Evolutionary conservation across 768 basidiomycete genomes (phyloP).

Genomic region (Lenzites betulinus): DNA sequence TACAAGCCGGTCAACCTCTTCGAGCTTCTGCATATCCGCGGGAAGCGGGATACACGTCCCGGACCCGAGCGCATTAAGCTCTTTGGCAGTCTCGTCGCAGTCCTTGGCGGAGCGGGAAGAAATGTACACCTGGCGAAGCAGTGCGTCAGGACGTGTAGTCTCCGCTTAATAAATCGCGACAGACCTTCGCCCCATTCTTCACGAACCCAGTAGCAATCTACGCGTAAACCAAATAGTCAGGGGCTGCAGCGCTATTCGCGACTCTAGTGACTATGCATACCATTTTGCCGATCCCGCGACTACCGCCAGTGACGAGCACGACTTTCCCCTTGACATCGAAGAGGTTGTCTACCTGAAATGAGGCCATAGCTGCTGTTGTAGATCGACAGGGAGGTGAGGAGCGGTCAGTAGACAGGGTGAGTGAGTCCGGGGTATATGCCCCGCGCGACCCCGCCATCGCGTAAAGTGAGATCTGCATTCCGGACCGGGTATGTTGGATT

Average conservation of each 20-base stretch:
- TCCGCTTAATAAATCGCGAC: not conserved
- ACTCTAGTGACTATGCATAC: slow-evolving; percentile 32
- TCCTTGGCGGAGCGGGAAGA: slow-evolving; percentile 56
- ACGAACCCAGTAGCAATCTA: slow-evolving; percentile 68
- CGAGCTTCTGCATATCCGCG: slow-evolving; percentile 54
- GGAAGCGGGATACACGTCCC: slow-evolving; percentile 56
- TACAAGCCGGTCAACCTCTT: slow-evolving; percentile 55
- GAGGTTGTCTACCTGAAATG: slow-evolving; percentile 38
- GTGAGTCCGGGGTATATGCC: not conserved
- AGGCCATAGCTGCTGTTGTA: slow-evolving; percentile 33
- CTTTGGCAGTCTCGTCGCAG: slow-evolving; percentile 51
- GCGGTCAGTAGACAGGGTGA: not conserved
- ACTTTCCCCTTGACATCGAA: slow-evolving; percentile 56
- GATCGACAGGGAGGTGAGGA: not conserved
- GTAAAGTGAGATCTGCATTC: not conserved
- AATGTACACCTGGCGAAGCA: slow-evolving; percentile 54
- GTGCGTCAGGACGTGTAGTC: not conserved
- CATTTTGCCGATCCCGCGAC: slow-evolving; percentile 68
- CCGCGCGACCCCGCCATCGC: not conserved
- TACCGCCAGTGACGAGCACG: slow-evolving; percentile 67
- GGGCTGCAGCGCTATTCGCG: too few species aligned
- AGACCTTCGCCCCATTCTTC: slow-evolving; percentile 58
- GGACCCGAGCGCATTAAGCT: slow-evolving; percentile 54
- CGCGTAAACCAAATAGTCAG: not conserved
- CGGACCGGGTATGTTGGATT: not conserved